Percentiles rank a stretch among this genome's conserved stretches.
These are phyloP conservation scores for Alternaria sp. DNA, from an alignment of 2,329 filamentous ascomycete genomes.

Conservation along the genomic window DNA sequence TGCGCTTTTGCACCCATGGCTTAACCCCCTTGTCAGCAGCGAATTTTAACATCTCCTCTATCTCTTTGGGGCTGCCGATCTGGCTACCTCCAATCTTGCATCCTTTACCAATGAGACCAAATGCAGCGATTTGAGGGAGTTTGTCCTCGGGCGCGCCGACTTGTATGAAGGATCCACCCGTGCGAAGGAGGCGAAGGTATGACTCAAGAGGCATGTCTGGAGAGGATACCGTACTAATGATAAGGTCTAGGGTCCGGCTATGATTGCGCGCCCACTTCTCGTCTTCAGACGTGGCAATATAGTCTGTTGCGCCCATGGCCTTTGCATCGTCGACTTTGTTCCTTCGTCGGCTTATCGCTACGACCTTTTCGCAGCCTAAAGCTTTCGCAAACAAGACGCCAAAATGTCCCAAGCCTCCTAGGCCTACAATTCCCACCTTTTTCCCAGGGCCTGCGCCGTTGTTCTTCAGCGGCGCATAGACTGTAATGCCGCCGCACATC, in stretches of 20 bases:
- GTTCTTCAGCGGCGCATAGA: constrained; percentile 73
- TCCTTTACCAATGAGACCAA: constrained; percentile 66
- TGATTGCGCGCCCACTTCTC: constrained; percentile 68
- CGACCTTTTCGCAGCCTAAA: constrained; percentile 72
- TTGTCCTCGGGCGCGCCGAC: constrained; percentile 72
- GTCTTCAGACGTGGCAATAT: constrained; percentile 58
- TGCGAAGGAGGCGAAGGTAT: constrained; percentile 69
- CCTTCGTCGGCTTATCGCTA: constrained; percentile 69
- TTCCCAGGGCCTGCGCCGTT: constrained; percentile 76
- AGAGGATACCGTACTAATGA: constrained; percentile 66
- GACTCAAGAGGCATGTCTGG: constrained; percentile 69
- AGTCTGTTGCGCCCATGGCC: constrained; percentile 72
- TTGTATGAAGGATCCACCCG: constrained; percentile 71
- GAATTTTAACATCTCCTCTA: constrained; percentile 69
- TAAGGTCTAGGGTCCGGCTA: constrained; percentile 66
- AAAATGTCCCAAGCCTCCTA: constrained; percentile 79
- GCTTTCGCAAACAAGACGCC: constrained; percentile 76
- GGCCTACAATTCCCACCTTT: constrained; percentile 73
- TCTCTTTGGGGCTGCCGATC: constrained; percentile 66
- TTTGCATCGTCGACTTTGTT: constrained; percentile 68
- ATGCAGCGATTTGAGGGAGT: constrained; percentile 64
- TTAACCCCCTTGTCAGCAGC: constrained; percentile 67
- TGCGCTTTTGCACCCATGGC: constrained; percentile 69
- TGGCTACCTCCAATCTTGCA: constrained; percentile 56
- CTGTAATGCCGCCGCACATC: constrained; percentile 80